Evolutionary conservation across 129 eudicot genomes (phyloP).

Genomic region (Pseudognaphalium luteoalbum): DNA sequence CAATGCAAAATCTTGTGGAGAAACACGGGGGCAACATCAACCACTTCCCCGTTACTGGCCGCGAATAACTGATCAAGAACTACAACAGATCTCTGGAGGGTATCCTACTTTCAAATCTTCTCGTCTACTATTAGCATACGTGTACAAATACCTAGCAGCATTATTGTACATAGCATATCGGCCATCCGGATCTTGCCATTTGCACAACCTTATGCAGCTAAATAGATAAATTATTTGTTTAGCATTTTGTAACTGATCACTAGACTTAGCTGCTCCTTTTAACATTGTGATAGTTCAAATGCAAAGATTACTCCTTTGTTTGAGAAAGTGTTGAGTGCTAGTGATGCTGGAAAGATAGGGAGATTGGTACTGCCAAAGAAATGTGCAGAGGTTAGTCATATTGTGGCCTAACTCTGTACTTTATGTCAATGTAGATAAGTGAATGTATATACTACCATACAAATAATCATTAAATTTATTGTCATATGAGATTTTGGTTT

Average conservation of each 20-base stretch:
- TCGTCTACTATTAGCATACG: background rate
- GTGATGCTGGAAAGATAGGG: conserved; percentile 92
- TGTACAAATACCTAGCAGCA: background rate
- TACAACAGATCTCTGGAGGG: conserved; percentile 61
- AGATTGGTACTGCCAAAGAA: conserved; percentile 90
- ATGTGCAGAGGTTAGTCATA: conserved; percentile 86
- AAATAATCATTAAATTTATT: background rate
- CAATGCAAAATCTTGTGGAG: conserved; percentile 43
- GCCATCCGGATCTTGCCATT: background rate
- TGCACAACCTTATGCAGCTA: background rate
- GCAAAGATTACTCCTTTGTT: conserved; percentile 71
- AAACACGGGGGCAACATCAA: conserved; percentile 44
- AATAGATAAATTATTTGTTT: background rate
- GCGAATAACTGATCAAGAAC: conserved; percentile 61
- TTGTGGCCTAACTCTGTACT: background rate
- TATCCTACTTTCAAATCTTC: conserved; percentile 46
- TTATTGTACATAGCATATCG: background rate
- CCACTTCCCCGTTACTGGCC: conserved; percentile 56
- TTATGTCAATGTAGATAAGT: background rate
- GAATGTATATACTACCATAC: background rate
- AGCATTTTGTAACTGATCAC: conserved; percentile 17
- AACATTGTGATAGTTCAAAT: conserved; percentile 57
- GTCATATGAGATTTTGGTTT: conserved; percentile 3
- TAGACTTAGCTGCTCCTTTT: conserved; percentile 32
- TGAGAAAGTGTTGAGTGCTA: conserved; percentile 92